A percentile compares a stretch with the other conserved stretches of the same genome.
phyloP scores from a whole-genome alignment of 768 basidiomycete genomes.

The Aureoboletus auriporus region DNA sequence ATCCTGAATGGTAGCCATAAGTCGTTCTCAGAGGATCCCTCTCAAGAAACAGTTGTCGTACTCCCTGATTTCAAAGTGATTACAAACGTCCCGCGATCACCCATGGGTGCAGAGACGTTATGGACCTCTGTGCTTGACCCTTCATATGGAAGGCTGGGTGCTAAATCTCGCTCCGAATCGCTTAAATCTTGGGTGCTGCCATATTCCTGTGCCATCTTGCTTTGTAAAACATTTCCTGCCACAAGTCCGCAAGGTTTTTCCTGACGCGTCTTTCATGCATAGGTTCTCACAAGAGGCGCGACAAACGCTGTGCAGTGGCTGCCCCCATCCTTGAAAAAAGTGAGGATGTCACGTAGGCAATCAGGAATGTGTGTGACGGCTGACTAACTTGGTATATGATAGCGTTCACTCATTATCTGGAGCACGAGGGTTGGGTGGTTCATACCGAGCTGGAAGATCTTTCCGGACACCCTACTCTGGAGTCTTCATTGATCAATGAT shows the following conservation, averaged over 20 bases:
- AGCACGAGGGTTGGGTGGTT: conserved; percentile 67
- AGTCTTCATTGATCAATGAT: conserved; percentile 12
- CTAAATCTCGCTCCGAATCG: conserved; percentile 38
- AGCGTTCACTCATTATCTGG: conserved; percentile 65
- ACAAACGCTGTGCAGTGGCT: conserved; percentile 87
- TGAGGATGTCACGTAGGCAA: conserved; percentile 31
- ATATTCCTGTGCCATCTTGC: conserved; percentile 83
- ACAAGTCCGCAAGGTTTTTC: conserved; percentile 23
- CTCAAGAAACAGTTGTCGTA: conserved; percentile 76
- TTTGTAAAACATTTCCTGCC: conserved; percentile 55
- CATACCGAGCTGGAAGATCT: conserved; percentile 70
- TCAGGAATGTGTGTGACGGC: conserved; percentile 1
- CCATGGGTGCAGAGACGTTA: conserved; percentile 63
- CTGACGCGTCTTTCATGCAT: conserved; percentile 1
- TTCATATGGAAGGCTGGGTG: conserved; percentile 44
- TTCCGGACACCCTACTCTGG: conserved; percentile 29
- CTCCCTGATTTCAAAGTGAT: conserved; percentile 92
- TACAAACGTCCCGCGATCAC: conserved; percentile 60
- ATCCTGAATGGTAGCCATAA: conserved; percentile 83
- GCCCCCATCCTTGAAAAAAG: conserved; percentile 80
- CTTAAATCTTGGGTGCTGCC: conserved; percentile 79
- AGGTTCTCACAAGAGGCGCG: conserved; percentile 93
- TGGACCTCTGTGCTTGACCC: conserved; percentile 66
- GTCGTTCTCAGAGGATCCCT: conserved; percentile 56
- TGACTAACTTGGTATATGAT: not conserved